These are phyloP conservation scores for Penicillium glabrum DNA, from an alignment of 2,329 filamentous ascomycete genomes.

Conservation along the genomic window DNA sequence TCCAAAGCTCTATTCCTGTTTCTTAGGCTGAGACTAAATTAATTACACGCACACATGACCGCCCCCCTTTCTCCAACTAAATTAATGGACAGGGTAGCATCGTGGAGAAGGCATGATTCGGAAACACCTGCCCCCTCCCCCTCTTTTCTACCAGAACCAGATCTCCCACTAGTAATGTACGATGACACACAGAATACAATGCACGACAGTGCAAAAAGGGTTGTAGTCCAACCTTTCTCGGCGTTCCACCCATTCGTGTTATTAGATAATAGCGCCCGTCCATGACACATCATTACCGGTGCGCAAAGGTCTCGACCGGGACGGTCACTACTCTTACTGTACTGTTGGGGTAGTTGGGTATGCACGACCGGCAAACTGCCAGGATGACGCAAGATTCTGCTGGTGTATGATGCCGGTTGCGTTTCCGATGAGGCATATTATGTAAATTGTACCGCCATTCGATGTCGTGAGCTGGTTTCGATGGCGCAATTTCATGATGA, in stretches of 20 bases:
- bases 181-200: not conserved
- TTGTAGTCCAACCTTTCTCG: not conserved
- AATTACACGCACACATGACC: not conserved
- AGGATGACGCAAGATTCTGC: constrained; percentile 11
- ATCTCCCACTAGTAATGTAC: not conserved
- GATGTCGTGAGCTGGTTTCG: not conserved
- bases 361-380: not conserved
- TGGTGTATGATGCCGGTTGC: not conserved
- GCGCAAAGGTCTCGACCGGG: constrained; percentile 14
- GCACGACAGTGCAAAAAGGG: not conserved
- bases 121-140: not conserved
- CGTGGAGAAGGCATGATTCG: not conserved
- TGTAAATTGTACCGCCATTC: not conserved
- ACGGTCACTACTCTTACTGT: constrained; percentile 2
- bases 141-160: not conserved
- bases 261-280: constrained; percentile 22
- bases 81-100: not conserved
- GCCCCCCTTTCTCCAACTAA: not conserved
- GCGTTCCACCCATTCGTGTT: not conserved
- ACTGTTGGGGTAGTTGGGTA: not conserved
- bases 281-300: constrained; percentile 24
- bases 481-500: constrained; percentile 1
- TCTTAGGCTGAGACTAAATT: not conserved
- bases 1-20: not conserved
- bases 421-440: not conserved